Evolutionary conservation across 2,329 filamentous ascomycete species (phyloP).

Genomic region (Colletotrichum sp.): DNA sequence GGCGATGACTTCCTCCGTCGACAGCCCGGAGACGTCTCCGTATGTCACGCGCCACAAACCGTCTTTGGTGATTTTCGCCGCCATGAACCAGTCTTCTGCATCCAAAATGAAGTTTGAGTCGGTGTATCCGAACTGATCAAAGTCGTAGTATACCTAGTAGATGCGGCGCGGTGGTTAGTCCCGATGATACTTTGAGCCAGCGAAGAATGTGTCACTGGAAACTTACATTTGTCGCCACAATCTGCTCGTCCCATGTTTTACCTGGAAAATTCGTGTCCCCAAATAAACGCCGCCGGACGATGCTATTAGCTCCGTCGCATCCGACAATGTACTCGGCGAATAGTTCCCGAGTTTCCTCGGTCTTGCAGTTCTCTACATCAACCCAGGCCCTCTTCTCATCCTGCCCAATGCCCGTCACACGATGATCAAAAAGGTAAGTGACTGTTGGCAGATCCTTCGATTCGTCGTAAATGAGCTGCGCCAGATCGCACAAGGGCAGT

Average conservation of each 20-base stretch:
- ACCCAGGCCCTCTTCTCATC: constrained; percentile 48
- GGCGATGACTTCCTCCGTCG: constrained; percentile 54
- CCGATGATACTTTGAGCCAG: neutral
- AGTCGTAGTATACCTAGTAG: constrained; percentile 58
- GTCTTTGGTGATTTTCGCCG: constrained; percentile 61
- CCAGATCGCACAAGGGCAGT: constrained; percentile 44
- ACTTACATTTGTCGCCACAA: constrained; percentile 64
- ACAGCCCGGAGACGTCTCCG: constrained; percentile 59
- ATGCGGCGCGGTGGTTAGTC: neutral
- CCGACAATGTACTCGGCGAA: constrained; percentile 59
- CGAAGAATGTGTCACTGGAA: neutral
- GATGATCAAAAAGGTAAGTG: constrained; percentile 48
- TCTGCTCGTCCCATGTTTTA: constrained; percentile 63
- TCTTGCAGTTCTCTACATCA: constrained; percentile 37
- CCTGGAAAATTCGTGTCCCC: constrained; percentile 58
- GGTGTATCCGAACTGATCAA: constrained; percentile 53
- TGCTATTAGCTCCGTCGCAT: constrained; percentile 58
- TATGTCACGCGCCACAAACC: constrained; percentile 69
- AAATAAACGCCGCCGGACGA: constrained; percentile 53
- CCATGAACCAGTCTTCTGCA: constrained; percentile 64
- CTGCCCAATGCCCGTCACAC: constrained; percentile 50
- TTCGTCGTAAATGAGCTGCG: constrained; percentile 45
- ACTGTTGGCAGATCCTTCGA: constrained; percentile 37
- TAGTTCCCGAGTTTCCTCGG: constrained; percentile 35
- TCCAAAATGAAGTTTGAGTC: constrained; percentile 67